These are phyloP conservation scores for Backusella liffmaniae DNA, from an alignment of 192 early-diverging fungal genomes.

Conservation along the genomic window DNA sequence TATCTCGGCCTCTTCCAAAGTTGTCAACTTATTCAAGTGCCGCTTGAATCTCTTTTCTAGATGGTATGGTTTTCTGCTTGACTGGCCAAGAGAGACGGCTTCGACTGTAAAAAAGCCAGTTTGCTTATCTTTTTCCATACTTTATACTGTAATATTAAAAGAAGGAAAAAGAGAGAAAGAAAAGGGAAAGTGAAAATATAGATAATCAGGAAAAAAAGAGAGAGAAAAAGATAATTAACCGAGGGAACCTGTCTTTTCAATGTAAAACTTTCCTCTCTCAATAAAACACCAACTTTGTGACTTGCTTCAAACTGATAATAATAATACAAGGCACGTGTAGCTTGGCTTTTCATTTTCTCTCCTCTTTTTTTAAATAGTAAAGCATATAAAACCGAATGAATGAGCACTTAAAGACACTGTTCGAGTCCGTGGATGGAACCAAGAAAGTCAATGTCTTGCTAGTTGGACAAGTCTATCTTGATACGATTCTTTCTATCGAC, in stretches of 20 bases:
- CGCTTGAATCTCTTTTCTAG: slow-evolving; percentile 24
- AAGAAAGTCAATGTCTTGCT: slow-evolving; percentile 30
- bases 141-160: background rate
- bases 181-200: background rate
- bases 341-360: background rate
- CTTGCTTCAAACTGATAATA: background rate
- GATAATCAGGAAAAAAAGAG: background rate
- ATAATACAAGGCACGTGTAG: background rate
- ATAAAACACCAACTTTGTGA: background rate
- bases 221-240: background rate
- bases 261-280: background rate
- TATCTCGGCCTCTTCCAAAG: slow-evolving; percentile 7
- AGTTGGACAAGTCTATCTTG: slow-evolving; percentile 57
- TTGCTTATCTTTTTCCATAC: slow-evolving; percentile 4
- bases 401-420: background rate
- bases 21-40: slow-evolving; percentile 9
- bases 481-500: slow-evolving; percentile 61
- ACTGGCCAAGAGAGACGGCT: slow-evolving; percentile 14
- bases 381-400: background rate
- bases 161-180: background rate
- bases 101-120: slow-evolving; percentile 24
- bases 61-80: slow-evolving; percentile 23
- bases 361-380: background rate
- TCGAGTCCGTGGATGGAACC: background rate
- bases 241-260: background rate